These are phyloP conservation scores for Clavulina sp. DNA, from an alignment of 768 basidiomycete genomes.

Conservation along the genomic window DNA sequence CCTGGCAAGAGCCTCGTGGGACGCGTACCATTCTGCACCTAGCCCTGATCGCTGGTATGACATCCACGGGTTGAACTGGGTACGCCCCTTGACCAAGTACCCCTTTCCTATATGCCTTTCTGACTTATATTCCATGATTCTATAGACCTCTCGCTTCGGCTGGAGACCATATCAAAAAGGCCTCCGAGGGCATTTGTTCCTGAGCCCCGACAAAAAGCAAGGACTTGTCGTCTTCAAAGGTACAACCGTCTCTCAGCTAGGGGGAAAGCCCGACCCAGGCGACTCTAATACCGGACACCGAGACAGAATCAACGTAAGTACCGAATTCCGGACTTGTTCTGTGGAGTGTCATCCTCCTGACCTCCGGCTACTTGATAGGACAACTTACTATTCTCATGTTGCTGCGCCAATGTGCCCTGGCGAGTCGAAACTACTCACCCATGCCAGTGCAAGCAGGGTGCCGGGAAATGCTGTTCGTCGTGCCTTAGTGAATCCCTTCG, in stretches of 20 bases:
- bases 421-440: conserved; percentile 30
- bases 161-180: conserved; percentile 41
- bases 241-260: conserved; percentile 55
- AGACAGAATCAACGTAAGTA: conserved; percentile 79
- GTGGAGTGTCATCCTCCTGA: background rate
- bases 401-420: background rate
- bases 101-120: no score
- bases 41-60: conserved; percentile 63
- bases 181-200: conserved; percentile 81
- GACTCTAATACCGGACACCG: conserved; percentile 26
- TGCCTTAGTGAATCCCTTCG: conserved; percentile 75
- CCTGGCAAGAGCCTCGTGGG: conserved; percentile 72
- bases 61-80: conserved; percentile 25
- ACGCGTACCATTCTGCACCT: conserved; percentile 62
- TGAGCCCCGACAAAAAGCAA: conserved; percentile 59
- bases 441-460: conserved; percentile 20
- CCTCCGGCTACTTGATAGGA: background rate
- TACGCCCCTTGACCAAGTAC: no score
- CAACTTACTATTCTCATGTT: conserved; percentile 46
- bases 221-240: conserved; percentile 81
- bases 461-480: conserved; percentile 55
- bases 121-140: no score
- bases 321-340: conserved; percentile 14
- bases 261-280: conserved; percentile 38
- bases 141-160: conserved; percentile 62